Evolutionary conservation across 106 monocot species (phyloP).

Genomic region (Allium cepa): DNA sequence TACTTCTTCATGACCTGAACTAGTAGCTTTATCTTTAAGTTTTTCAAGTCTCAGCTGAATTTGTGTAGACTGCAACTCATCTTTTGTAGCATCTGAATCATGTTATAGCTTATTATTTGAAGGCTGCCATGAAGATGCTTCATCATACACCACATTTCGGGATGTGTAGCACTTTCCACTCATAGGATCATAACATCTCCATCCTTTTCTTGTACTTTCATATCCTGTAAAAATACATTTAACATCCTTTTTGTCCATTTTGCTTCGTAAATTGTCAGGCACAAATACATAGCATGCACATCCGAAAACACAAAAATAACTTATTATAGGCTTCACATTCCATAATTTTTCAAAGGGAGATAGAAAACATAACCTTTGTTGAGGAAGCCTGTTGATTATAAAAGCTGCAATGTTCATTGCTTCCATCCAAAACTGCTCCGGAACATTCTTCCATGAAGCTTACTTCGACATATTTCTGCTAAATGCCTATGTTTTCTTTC

Average conservation of each 20-base stretch:
- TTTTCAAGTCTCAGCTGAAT: not conserved
- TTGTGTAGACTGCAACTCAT: not conserved
- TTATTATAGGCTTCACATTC: conserved; percentile 5
- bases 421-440: not conserved
- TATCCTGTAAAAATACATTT: conserved; percentile 16
- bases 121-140: conserved; percentile 20
- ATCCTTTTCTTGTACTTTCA: conserved; percentile 17
- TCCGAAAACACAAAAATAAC: conserved; percentile 12
- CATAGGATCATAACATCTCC: conserved; percentile 17
- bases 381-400: conserved; percentile 3
- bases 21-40: not conserved
- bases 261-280: conserved; percentile 6
- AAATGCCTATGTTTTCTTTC: conserved; percentile 9
- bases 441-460: conserved; percentile 6
- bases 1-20: no score
- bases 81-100: not conserved
- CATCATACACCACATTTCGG: conserved; percentile 21
- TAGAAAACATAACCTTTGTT: not conserved
- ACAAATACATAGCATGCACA: conserved; percentile 10
- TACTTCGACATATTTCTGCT: not conserved
- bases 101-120: not conserved
- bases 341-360: conserved; percentile 1
- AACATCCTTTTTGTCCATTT: not conserved
- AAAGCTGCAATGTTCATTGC: not conserved
- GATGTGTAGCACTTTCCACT: conserved; percentile 11